Evolutionary conservation across 176 grass and related monocot species (phyloP), one percentile per base, ranked within the genome.

Genomic region (Carex cristatella): DNA sequence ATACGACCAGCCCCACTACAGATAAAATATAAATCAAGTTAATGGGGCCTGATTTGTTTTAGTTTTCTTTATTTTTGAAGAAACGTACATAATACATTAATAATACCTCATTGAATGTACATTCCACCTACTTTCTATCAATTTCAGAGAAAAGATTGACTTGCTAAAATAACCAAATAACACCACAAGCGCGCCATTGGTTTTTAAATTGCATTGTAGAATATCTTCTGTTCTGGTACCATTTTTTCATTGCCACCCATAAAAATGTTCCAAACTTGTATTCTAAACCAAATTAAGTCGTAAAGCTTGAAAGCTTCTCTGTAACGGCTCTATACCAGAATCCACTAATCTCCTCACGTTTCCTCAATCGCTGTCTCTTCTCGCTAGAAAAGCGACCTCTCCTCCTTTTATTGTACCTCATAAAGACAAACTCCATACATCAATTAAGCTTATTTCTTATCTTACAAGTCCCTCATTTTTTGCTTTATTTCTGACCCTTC

Each of bases 231-330:
- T 63, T 13, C 57, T 10, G 23, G 8, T 63, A 33, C 31, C 2
- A 5, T 60, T 80, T 61, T 62, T 83, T 28, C 42, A 56, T 67
- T 83, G 40, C 81, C 54, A 0, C 81, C 81, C 81, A 18, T 18
- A 19, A 12, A 83, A 69, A 56, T 54, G 65, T 53, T 54, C 61
- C 42, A 54, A 69, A 69, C 61, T 83, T 83, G 38, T 4, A 69
- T 83, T 83, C 38, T 69, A 83, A 44, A 54, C 81, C 81, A 16
- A 46, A 86, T 61, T 49, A 79, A 54, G 63, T 58, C 83, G 77
- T 32, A 75, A 81, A 84, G 83, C 69, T 46, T 88, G 89, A 94
- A 91, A 90, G 88, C 86, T 97, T 97, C 94, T 87, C 85, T 66
- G 61, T 79, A 97, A 86, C 92, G 88, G 94, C 83, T 92, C 90